Evolutionary conservation across 2,329 filamentous ascomycete species (phyloP), one percentile per base, ranked within the genome.

Genomic region (Claviceps spartinae): DNA sequence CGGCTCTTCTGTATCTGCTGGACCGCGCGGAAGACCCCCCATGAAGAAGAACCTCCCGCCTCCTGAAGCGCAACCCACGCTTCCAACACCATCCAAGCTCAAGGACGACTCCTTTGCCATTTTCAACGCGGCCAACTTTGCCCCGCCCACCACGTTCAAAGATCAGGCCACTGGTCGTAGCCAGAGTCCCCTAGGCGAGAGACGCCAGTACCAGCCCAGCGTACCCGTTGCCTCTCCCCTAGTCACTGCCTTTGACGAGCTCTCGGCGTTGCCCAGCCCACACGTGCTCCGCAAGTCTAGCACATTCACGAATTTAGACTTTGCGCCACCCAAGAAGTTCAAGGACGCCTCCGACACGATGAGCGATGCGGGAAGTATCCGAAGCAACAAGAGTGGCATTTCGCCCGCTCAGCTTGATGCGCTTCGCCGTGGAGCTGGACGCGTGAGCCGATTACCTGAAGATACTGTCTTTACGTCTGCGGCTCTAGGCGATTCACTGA

Each of bases 1-100:
- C 2, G 82, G 76, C 58, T 86, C 83, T 1, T 83, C 82, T n/a
- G 80, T 79, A 8, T 81, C 78, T 3, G 72, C 72, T 5, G 51
- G 70, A 59, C 66, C 82, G 59, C 57, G 66, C 59, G 58, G 53
- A 34, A 47, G 65, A 55, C 54, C 67, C 30, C 30, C 30, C 54
- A 54, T 72, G 58, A 77, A 72, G 63, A 75, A 74, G 53, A 67
- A 72, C 36, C 59, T 68, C 48, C 85, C 88, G 26, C 88, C 90
- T 5, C 93, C 90, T 1, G 66, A 78, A 30, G 76, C 82, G 13
- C 78, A 98, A 22, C 77, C 73, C 47, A 84, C 86, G 1, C 74
- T 98, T 20, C 91, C 91, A 8, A 94, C 88, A 1, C 91, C 93
- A 0, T 82, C 85, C 49, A 86, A 88, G 72, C 75, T 98, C 43